Percentiles rank a stretch among this genome's conserved stretches.
Conservation (phyloP, 345 rosid genomes). For the Punica granatum region DNA sequence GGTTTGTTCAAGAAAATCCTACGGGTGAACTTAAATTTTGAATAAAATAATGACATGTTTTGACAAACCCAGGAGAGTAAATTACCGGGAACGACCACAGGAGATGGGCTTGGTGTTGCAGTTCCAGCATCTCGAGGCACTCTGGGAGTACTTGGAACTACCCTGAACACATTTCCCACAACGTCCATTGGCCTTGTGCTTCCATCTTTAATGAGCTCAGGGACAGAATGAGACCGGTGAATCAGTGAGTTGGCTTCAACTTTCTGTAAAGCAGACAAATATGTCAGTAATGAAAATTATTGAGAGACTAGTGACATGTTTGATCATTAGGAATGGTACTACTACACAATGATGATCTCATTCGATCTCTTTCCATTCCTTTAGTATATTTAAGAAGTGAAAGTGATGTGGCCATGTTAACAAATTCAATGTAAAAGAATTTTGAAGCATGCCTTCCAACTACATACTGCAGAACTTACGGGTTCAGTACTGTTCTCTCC, state of each 20-base stretch:
- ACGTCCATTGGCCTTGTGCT: constrained; percentile 35
- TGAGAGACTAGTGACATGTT: neutral
- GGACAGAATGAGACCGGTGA: constrained; percentile 84
- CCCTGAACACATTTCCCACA: constrained; percentile 46
- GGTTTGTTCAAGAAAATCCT: neutral
- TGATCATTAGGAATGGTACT: neutral
- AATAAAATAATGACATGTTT: neutral
- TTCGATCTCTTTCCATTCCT: neutral
- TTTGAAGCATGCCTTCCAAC: neutral
- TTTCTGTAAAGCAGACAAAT: neutral
- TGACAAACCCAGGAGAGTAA: neutral
- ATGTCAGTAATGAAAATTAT: neutral
- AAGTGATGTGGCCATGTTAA: neutral
- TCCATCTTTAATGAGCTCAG: constrained; percentile 55
- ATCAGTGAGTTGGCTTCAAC: constrained; percentile 27
- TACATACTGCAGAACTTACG: constrained; percentile 38
- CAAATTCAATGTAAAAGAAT: neutral
- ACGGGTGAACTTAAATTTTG: neutral
- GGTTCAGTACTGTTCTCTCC: constrained; percentile 41
- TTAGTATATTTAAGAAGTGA: neutral
- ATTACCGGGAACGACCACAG: constrained; percentile 36
- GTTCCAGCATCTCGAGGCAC: constrained; percentile 19
- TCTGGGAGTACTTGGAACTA: constrained; percentile 55
- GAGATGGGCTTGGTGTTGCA: constrained; percentile 23
- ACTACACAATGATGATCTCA: neutral